Percentiles rank a stretch among this genome's conserved stretches.
phyloP scores from a whole-genome alignment of 2,329 filamentous ascomycete genomes.

The Fusarium sp. region DNA sequence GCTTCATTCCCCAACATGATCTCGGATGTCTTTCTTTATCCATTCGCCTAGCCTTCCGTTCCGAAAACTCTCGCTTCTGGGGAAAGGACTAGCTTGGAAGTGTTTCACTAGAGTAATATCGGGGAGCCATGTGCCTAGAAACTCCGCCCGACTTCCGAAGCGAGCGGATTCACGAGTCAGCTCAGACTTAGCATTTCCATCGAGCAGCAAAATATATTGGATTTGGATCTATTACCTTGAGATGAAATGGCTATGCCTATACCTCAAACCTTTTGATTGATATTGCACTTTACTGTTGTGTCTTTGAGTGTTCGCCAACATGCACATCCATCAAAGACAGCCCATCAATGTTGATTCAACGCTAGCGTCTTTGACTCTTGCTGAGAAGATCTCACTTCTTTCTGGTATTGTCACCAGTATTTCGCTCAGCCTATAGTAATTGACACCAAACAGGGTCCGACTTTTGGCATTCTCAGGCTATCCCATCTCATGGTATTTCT shows the following conservation, averaged over 20 bases:
- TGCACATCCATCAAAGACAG: conserved; percentile 20
- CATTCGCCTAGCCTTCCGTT: too few species aligned
- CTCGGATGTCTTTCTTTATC: too few species aligned
- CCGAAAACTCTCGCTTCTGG: too few species aligned
- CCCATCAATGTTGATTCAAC: conserved; percentile 19
- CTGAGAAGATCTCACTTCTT: conserved; percentile 25
- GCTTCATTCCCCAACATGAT: too few species aligned
- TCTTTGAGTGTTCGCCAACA: not conserved
- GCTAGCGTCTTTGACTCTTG: conserved; percentile 18
- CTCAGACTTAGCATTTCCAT: not conserved
- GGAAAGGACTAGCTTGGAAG: not conserved
- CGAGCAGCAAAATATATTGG: not conserved
- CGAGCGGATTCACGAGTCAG: not conserved
- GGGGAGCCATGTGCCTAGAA: not conserved
- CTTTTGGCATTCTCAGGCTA: conserved; percentile 19
- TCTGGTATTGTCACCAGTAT: not conserved
- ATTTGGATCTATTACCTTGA: not conserved
- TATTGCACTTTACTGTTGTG: not conserved
- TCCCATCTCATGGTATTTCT: conserved; percentile 1
- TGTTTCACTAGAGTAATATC: not conserved
- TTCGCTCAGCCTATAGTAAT: rapidly evolving
- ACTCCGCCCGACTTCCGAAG: not conserved
- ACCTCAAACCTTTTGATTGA: not conserved
- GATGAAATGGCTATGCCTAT: not conserved
- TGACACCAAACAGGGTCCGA: not conserved